A percentile compares a stretch with the other conserved stretches of the same genome.
phyloP scores from a whole-genome alignment of 78 protist species.

The Guillardia theta region DNA sequence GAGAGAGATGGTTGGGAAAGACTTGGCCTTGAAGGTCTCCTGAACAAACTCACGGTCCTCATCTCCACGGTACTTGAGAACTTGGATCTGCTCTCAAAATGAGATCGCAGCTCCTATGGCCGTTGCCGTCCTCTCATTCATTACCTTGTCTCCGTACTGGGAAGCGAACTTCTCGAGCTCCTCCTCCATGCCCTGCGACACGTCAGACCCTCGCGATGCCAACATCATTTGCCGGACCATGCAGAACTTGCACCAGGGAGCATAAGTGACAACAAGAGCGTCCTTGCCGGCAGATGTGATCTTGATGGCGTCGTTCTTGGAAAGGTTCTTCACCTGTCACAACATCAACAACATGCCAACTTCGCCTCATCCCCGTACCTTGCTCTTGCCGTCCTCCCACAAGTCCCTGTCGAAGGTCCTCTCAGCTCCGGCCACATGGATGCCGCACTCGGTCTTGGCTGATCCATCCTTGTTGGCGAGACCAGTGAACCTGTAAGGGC shows the following conservation, averaged over 20 bases:
- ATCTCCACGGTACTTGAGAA: constrained; percentile 52
- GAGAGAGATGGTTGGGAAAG: constrained; percentile 45
- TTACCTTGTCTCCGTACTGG: background rate
- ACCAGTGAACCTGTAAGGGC: background rate
- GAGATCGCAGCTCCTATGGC: background rate
- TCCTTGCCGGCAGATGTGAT: background rate
- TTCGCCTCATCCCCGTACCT: background rate
- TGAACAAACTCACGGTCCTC: constrained; percentile 43
- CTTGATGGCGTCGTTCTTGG: background rate
- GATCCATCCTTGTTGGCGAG: constrained; percentile 54
- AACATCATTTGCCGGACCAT: background rate
- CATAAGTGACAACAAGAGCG: constrained; percentile 41
- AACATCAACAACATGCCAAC: background rate
- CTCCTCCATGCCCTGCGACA: constrained; percentile 28
- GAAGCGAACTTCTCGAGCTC: constrained; percentile 46
- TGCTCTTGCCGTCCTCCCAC: constrained; percentile 18
- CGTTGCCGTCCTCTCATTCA: too few species aligned
- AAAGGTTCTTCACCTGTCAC: background rate
- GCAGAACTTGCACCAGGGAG: constrained; percentile 56
- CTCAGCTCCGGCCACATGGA: constrained; percentile 59
- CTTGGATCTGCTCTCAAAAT: background rate
- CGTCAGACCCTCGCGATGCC: background rate
- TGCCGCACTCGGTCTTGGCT: constrained; percentile 62
- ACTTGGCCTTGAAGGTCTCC: background rate
- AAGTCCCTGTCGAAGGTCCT: constrained; percentile 50